Evolutionary conservation across 768 basidiomycete species (phyloP).

Genomic region (Tylopilus intermedius): DNA sequence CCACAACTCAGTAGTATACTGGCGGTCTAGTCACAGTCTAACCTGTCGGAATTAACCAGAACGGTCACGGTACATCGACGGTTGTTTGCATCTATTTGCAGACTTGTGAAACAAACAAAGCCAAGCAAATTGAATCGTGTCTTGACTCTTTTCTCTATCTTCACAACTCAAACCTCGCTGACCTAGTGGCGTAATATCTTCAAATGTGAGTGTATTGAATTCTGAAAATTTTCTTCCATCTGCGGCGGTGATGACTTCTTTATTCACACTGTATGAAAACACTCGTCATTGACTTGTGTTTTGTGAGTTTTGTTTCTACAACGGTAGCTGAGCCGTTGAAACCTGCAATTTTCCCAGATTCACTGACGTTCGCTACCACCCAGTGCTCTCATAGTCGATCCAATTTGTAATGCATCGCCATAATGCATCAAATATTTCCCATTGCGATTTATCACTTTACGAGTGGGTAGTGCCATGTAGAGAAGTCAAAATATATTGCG

Average conservation of each 20-base stretch:
- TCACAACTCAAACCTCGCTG: background rate
- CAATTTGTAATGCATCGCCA: background rate
- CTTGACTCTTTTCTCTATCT: background rate
- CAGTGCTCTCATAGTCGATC: background rate
- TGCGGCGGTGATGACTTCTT: conserved; percentile 48
- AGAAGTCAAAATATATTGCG: background rate
- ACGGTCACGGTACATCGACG: no score
- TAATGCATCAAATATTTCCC: background rate
- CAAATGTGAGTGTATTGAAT: conserved; percentile 17
- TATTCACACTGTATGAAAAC: conserved; percentile 77
- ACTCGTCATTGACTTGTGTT: conserved; percentile 36
- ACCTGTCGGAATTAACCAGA: no score
- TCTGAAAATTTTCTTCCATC: conserved; percentile 3
- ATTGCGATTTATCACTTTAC: background rate
- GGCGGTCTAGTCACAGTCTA: no score
- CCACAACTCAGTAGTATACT: no score
- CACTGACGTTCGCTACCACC: conserved; percentile 6
- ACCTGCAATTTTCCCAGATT: background rate
- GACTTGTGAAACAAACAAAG: conserved; percentile 16
- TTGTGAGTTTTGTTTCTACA: conserved; percentile 63
- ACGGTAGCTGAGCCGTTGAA: conserved; percentile 69
- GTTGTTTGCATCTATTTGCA: conserved; percentile 20
- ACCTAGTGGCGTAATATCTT: background rate
- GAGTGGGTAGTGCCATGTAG: background rate
- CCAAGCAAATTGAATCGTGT: conserved; percentile 5